These are phyloP conservation scores for Ophiosphaerella narmari DNA, from an alignment of 2,329 filamentous ascomycete genomes.

Conservation along the genomic window DNA sequence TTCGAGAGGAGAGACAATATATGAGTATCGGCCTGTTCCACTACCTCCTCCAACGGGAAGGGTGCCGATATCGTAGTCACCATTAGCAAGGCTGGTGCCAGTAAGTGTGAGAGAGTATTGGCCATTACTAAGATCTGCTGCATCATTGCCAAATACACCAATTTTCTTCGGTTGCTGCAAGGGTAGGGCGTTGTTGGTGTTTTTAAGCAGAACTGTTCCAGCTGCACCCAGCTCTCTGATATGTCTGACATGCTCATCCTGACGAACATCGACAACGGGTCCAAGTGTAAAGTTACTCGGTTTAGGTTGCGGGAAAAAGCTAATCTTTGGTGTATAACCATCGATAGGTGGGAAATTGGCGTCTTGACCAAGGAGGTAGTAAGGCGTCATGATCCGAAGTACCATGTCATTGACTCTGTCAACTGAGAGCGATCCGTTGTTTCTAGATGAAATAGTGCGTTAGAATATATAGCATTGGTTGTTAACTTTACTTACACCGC, in stretches of 20 bases:
- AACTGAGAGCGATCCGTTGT: conserved; percentile 48
- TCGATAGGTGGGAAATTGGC: conserved; percentile 43
- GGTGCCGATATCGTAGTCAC: conserved; percentile 50
- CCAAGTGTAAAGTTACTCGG: conserved; percentile 41
- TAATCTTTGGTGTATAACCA: conserved; percentile 24
- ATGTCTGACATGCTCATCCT: conserved; percentile 40
- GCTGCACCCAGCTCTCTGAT: conserved; percentile 49
- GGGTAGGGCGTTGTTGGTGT: conserved; percentile 54
- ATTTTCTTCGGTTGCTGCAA: conserved; percentile 56
- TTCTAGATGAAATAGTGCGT: neutral
- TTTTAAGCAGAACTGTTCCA: conserved; percentile 54
- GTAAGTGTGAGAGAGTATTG: conserved; percentile 19
- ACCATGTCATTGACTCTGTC: conserved; percentile 53
- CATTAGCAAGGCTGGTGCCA: neutral
- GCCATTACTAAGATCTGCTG: conserved; percentile 56
- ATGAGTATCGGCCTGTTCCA: conserved; percentile 47
- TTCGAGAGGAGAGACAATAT: conserved; percentile 48
- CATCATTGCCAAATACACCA: conserved; percentile 56
- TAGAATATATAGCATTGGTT: neutral
- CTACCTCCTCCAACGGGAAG: conserved; percentile 48
- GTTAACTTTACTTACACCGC: conserved; percentile 20
- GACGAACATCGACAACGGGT: conserved; percentile 45
- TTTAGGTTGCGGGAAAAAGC: conserved; percentile 24
- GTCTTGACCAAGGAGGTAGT: conserved; percentile 50
- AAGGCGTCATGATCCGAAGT: conserved; percentile 51